Base-by-base conservation (phyloP, 2,329 filamentous ascomycete species). In the Neofusicoccum umdonicola region DNA sequence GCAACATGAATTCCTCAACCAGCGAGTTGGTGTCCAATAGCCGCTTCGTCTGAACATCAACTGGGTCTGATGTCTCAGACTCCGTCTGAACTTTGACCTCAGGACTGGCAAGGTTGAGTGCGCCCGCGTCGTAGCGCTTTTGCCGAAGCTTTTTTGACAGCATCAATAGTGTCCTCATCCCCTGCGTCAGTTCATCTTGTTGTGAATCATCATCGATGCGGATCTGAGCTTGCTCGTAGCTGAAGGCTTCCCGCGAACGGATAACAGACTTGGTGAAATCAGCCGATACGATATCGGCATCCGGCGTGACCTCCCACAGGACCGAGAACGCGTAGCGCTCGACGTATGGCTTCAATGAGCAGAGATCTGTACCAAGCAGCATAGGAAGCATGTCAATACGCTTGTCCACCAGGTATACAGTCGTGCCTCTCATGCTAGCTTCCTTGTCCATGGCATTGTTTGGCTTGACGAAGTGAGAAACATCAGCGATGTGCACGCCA, bases 311-410 rank as follows among this genome's bases (percentile, higher is more conserved):
- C 77, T 99, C 94, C 95, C 95, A 83, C 5, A 84, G 69, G 0
- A 83, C 81, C 15, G 80, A 82, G 72, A 84, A 83, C 4, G 81
- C 81, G 64, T 80, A 84, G 15, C 82, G 91, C 80, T 99, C 95
- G n/a, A 99, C 93, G 71, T 97, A 95, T 0, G 95, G 95, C 77
- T 98, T 98, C 19, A 99, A 82, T 0, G 95, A 99, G 80, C 95
- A 99, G 1, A 99, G 83, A 73, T 99, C 93, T 0, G 95, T 99
- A 65, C 95, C 95, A 12, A 99, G 88, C 37, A 99, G 88, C 85
- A 93, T 93, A 0, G 96, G 96, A 77, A 99, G 85, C 96, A 99
- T 99, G 82, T 99, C 96, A 72, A 99, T 99, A 71, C 95, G 93
- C 83, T 99, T 99, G 79, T 99, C 95, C 3, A 99, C 95, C 15